Evolutionary conservation across 768 basidiomycete species (phyloP), one percentile per base, ranked within the genome.

Genomic region (Ramaria sp.): DNA sequence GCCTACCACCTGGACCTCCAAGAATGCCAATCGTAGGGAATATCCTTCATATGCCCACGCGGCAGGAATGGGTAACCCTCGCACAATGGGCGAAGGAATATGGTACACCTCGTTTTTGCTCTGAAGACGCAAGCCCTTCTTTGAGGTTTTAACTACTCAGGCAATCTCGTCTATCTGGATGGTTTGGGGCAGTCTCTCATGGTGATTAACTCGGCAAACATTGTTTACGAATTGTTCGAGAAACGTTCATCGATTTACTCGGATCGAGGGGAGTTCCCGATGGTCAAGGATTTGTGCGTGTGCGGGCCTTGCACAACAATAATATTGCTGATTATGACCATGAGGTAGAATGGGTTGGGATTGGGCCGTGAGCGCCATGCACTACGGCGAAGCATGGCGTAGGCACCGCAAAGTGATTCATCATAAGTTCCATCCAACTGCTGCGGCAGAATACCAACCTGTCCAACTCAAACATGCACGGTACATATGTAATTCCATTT

Each of bases 311-410:
- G n/a, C 36, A 8, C 8, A 37, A 7, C 36, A 8, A 8, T 37
- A 16, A 7, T 8, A 8, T 8, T 16, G 7, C 16, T 37, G 8
- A 37, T n/a, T n/a, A n/a, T n/a, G n/a, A 37, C 8, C 16, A 37
- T 7, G 7, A 8, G 7, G 8, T 37, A 37, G 36, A 16, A 65
- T 66, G 62, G 69, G 65, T 7, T 72, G 65, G 68, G 59, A 65
- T 22, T 67, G 65, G 50, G 65, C 62, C 53, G 22, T 63, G 8
- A 65, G 49, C 1, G 30, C 69, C 3, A 65, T 67, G 58, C 60
- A 57, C 18, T 67, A 70, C 32, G 64, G 62, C 1, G 59, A 65
- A 0, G 32, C 30, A 45, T 71, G 70, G 71, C 61, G 66, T 36
- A 36, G 49, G 15, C 63, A 67, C 45, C 59, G 68, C 32, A 58